Conservation (phyloP, 2,329 filamentous ascomycete genomes). For the Sclerotinia minor region DNA sequence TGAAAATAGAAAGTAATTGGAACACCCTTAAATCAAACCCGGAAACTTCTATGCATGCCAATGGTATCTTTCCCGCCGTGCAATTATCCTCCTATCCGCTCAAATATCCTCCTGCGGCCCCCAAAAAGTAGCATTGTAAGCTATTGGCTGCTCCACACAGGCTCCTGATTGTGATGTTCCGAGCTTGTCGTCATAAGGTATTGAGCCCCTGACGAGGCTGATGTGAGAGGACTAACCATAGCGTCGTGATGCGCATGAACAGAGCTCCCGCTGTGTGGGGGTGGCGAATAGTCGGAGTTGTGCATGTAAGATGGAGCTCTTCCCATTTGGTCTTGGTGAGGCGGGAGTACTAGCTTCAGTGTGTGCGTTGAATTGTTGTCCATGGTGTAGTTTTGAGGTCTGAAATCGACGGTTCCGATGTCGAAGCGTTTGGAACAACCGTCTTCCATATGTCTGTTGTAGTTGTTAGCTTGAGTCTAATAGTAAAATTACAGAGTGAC, state of each 20-base stretch:
- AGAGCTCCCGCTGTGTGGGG: constrained; percentile 25
- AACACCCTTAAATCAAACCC: neutral
- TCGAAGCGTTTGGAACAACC: constrained; percentile 68
- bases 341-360: constrained; percentile 28
- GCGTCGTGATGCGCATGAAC: constrained; percentile 24
- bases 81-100: neutral
- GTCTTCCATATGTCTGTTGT: constrained; percentile 69
- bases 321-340: constrained; percentile 28
- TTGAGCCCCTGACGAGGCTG: constrained; percentile 29
- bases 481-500: neutral
- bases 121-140: neutral
- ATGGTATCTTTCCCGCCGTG: constrained; percentile 8
- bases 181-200: constrained; percentile 26
- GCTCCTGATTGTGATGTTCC: constrained; percentile 26
- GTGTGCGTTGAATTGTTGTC: constrained; percentile 27
- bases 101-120: neutral
- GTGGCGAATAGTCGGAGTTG: constrained; percentile 33
- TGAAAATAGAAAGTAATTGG: neutral
- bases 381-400: constrained; percentile 35
- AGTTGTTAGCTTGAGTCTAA: constrained; percentile 16
- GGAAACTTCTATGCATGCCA: neutral
- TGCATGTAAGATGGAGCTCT: constrained; percentile 37
- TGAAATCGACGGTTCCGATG: constrained; percentile 40
- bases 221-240: constrained; percentile 34
- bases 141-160: constrained; percentile 29